phyloP scores from a whole-genome alignment of 352 stramenopile species.

The Phytophthora cryptogea region DNA sequence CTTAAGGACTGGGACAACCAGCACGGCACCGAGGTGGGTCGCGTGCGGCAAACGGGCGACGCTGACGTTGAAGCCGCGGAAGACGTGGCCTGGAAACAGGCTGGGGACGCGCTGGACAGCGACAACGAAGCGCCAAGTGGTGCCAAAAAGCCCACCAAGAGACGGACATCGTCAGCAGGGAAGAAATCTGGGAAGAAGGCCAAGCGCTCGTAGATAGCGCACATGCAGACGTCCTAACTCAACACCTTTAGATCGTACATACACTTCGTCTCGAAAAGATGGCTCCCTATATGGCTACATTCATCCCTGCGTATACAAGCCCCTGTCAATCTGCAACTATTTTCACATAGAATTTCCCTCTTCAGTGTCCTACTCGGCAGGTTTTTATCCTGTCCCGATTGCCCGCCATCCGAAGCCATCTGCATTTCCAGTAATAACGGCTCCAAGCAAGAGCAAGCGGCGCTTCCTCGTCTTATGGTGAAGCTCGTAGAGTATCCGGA shows the following conservation, averaged over 20 bases:
- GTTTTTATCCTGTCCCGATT: too few relatives aligned
- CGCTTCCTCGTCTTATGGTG: slow-evolving; percentile 24
- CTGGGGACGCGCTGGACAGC: slow-evolving; percentile 46
- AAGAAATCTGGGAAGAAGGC: slow-evolving; percentile 40
- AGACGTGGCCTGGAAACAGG: slow-evolving; percentile 71
- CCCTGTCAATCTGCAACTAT: slow-evolving; percentile 3
- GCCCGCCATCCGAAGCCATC: slow-evolving; percentile 1
- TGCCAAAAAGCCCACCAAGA: slow-evolving; percentile 35
- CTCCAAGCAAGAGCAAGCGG: slow-evolving; percentile 8
- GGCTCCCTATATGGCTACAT: neutral
- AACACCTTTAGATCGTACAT: slow-evolving; percentile 4
- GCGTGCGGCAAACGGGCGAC: slow-evolving; percentile 49
- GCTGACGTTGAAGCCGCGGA: slow-evolving; percentile 67
- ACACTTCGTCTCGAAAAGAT: slow-evolving; percentile 15
- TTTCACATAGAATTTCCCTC: neutral
- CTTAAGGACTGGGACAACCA: slow-evolving; percentile 85
- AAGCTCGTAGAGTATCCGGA: slow-evolving; percentile 57
- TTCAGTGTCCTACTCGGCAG: slow-evolving; percentile 13
- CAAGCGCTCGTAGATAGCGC: slow-evolving; percentile 37
- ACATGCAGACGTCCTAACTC: neutral
- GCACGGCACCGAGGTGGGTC: slow-evolving; percentile 52
- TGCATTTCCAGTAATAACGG: slow-evolving; percentile 21
- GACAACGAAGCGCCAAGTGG: slow-evolving; percentile 39
- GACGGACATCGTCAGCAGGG: slow-evolving; percentile 33
- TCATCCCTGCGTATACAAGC: slow-evolving; percentile 17